Base-by-base conservation (phyloP, 352 stramenopile genomes). In the Phytophthora hybrid region DNA sequence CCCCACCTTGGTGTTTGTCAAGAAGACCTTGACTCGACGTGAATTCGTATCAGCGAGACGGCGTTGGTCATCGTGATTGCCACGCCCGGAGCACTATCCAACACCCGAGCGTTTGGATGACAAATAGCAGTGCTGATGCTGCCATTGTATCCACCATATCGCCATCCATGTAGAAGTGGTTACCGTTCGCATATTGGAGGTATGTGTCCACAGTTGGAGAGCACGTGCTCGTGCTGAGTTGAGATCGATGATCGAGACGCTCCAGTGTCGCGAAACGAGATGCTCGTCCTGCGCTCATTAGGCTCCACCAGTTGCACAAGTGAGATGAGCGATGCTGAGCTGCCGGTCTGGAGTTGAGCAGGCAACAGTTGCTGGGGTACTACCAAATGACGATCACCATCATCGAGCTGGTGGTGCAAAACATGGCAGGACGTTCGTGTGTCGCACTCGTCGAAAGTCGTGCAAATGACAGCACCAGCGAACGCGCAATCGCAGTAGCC, bases 1-100 rank as follows among this genome's bases (percentile, higher is more conserved):
- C 37, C 85, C 85, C 23, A 89, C 78, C n/a, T 60, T 60, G 16
- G 85, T 93, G 77, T 91, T 93, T 29, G 77, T 81, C 64, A 93
- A 64, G 59, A 84, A 82, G 11, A 93, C 56, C 23, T 83, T 74
- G 21, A 81, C 77, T 49, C 74, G 64, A 6, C 63, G 74, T 23
- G 57, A 47, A 44, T 49, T 74, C 9, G 64, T 65, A 34, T 74
- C 66, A 46, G 54, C 69, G n/a, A 86, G 81, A 31, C 63, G 75
- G 66, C 60, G 77, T 57, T 76, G 71, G 49, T 53, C 49, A 59
- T 67, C 52, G 65, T 66, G 55, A 63, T 62, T 8, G 60, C 69
- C 29, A 32, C 65, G 41, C 51, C 65, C 19, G 58, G 69, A 16
- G 74, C 68, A 21, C 62, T 46, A 39, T 84, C 70, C 18, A 79